Evolutionary conservation across 2,329 filamentous ascomycete species (phyloP), one percentile per base, ranked within the genome.

Genomic region (Geosmithia morbida): DNA sequence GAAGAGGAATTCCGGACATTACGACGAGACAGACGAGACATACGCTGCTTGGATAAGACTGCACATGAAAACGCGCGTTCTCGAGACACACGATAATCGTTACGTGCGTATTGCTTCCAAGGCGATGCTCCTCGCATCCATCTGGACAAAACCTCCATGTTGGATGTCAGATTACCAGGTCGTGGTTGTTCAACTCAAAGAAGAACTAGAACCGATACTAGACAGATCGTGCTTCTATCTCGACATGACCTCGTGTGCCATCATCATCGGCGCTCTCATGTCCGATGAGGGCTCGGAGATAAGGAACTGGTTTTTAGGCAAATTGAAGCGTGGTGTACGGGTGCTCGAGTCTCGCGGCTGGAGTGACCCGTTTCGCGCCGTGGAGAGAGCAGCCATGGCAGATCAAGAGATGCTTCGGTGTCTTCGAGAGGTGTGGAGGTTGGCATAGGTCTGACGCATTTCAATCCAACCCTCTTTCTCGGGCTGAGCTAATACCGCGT

Each of bases 191-290:
- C 11, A 16, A 11, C 33, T 37, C 33, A 37, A 37, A 16, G 33
- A 37, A 3, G 33, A 37, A 13, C 33, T 37, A 11, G 33, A 11
- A 3, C 11, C 33, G 14, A 11, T 37, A 3, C 5, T 37, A 16
- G 33, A 37, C 3, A 13, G 13, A 5, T 37, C 33, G 10, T 51
- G 49, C 20, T 43, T 37, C 10, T 51, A 45, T 40, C 45, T 51
- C 45, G 49, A 51, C 37, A 17, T 51, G 13, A 45, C 49, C n/a
- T 51, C 49, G 1, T 49, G 45, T 20, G 47, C 41, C 19, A 17
- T 48, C 47, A 44, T 51, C 7, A 11, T 51, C 3, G 49, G 49
- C 1, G 47, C 47, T n/a, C 14, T 47, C 11, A 42, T 26, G 30
- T 39, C 49, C 8, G 43, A 19, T 2, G 18, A 29, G 4, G 49